phyloP scores from a whole-genome alignment of 2,329 filamentous ascomycete genomes.

The Venturia nashicola region DNA sequence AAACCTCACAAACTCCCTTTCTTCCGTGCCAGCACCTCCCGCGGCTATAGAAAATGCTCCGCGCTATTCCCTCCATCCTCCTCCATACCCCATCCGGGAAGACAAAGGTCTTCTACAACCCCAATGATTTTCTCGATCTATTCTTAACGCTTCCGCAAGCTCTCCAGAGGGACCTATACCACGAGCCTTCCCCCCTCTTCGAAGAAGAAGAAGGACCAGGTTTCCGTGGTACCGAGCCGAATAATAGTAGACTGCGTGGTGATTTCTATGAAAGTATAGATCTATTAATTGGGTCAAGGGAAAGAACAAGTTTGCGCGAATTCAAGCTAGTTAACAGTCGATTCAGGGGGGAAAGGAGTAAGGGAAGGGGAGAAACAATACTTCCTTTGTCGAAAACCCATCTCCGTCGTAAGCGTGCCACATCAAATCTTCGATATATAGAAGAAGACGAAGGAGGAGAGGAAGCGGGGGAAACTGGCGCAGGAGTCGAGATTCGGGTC shows the following conservation, averaged over 20 bases:
- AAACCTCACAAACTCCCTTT: neutral
- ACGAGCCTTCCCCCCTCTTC: neutral
- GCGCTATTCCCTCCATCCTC: neutral
- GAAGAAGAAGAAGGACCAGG: neutral
- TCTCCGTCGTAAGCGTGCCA: neutral
- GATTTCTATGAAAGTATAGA: neutral
- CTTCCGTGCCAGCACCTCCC: neutral
- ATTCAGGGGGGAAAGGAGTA: too few species aligned
- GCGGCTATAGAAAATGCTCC: neutral
- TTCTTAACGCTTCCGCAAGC: neutral
- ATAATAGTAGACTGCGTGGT: neutral
- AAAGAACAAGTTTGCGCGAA: neutral
- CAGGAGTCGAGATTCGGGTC: neutral
- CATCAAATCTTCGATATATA: neutral
- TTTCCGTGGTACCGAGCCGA: neutral
- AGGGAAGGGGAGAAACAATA: neutral
- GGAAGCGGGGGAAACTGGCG: neutral
- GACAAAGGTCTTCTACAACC: neutral
- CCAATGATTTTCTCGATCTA: neutral
- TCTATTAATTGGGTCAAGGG: neutral
- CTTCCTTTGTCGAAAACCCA: neutral
- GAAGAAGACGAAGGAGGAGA: neutral
- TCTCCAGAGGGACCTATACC: neutral
- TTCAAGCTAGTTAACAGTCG: neutral
- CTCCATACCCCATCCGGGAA: neutral